Evolutionary conservation across 495 filamentous ascomycete genomes (phyloP).

Genomic region (Halenospora varia): DNA sequence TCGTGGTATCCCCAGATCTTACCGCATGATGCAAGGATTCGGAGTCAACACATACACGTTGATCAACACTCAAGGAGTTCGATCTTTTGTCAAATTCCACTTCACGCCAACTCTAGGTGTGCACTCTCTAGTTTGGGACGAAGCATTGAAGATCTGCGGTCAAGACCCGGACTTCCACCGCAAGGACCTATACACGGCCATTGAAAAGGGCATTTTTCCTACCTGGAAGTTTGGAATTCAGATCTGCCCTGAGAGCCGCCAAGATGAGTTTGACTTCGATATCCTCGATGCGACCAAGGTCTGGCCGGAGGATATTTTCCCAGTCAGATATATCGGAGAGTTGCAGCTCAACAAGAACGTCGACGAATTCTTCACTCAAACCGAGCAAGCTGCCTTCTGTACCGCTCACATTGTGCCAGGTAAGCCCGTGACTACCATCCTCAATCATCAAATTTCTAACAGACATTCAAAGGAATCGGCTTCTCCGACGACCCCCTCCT

Average conservation of each 20-base stretch:
- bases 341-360: constrained; percentile 77
- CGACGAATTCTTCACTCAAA: constrained; percentile 84
- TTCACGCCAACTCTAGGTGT: constrained; percentile 76
- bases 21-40: constrained; percentile 89
- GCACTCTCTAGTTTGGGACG: constrained; percentile 84
- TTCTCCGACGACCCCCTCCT: constrained; percentile 80
- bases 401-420: constrained; percentile 83
- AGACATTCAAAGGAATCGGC: constrained; percentile 65
- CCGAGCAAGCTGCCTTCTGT: constrained; percentile 82
- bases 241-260: constrained; percentile 61
- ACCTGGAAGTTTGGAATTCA: constrained; percentile 87
- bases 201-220: constrained; percentile 66
- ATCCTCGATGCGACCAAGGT: constrained; percentile 89
- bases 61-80: constrained; percentile 65
- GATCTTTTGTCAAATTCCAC: constrained; percentile 79
- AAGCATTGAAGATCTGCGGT: constrained; percentile 75
- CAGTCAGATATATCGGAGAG: constrained; percentile 76
- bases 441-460: too few relatives aligned
- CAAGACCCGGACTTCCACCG: constrained; percentile 88
- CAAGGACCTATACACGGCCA: constrained; percentile 79
- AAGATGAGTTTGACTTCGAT: constrained; percentile 86
- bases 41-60: constrained; percentile 83
- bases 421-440: constrained; percentile 72
- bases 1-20: constrained; percentile 73
- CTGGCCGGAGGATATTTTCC: constrained; percentile 82